Base-by-base conservation (phyloP, 2,329 filamentous ascomycete species). In the Ophiocordyceps camponoti-floridani region DNA sequence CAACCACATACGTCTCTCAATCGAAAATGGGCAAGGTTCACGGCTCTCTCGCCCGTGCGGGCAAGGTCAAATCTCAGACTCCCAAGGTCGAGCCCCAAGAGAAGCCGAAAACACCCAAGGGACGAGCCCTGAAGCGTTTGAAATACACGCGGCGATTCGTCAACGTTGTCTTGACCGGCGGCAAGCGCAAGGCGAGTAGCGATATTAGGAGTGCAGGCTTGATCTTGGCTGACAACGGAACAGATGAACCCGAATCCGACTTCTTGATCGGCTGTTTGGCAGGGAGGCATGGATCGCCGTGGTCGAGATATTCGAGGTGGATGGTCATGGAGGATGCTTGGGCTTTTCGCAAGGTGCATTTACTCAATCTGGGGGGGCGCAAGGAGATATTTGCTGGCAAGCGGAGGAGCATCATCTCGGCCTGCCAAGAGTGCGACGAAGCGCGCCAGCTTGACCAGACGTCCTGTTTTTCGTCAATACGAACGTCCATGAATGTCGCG, bases 71-170 rank as follows among this genome's bases (percentile, higher is more conserved):
- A 83, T 89, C 84, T 72, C 84, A 89, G 72, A 89, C 84, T 59
- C 84, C 84, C 63, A 88, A 89, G 79, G 83, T 89, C 68, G 84
- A 91, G 71, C 70, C 75, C 48, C 82, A 88, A 71, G 88, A 95
- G 82, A 94, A 94, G 82, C 75, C 84, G 72, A 95, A 96, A 84
- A 77, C 73, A 59, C 87, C 89, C 65, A 95, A 95, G 81, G 89
- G 89, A 64, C 87, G 89, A 64, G 89, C 89, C 58, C 86, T 91
- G 74, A 96, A 96, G 87, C 80, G 89, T 63, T 80, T 93, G 67
- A 80, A 78, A 68, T 95, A 95, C 79, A 94, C 86, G 59, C 84
- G 89, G 67, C 87, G 89, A 62, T 96, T 96, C 75, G 88, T 96
- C 58, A 95, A 96, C 73, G 87, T 96, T 65, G 91, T 85, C 62